A percentile compares a stretch with the other conserved stretches of the same genome.
These are phyloP conservation scores for Aspergillus leporis DNA, from an alignment of 495 filamentous ascomycete species.

Conservation along the genomic window DNA sequence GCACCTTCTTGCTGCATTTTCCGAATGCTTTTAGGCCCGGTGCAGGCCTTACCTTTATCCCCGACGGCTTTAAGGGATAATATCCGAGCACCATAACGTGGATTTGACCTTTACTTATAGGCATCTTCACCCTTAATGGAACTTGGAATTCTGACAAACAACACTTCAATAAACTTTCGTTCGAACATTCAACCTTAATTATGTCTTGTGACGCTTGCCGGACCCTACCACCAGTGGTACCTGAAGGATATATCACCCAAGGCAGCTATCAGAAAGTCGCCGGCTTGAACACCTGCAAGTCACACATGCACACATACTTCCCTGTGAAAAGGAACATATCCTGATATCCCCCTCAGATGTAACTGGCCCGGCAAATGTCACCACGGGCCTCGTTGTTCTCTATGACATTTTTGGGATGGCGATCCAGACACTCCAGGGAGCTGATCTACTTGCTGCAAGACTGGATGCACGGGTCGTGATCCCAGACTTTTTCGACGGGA, in stretches of 20 bases:
- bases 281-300: constrained; percentile 68
- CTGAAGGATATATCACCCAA: constrained; percentile 61
- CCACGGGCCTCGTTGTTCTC: constrained; percentile 44
- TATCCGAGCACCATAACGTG: background rate
- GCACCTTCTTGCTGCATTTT: no score
- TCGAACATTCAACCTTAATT: background rate
- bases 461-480: constrained; percentile 42
- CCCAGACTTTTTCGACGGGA: constrained; percentile 50
- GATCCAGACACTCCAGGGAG: constrained; percentile 54
- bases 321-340: background rate
- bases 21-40: no score
- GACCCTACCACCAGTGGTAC: constrained; percentile 67
- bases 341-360: constrained; percentile 36
- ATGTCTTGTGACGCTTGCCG: constrained; percentile 64
- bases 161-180: background rate
- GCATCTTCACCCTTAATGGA: no score
- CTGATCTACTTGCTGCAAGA: constrained; percentile 48
- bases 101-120: background rate
- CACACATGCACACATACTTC: background rate
- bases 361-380: constrained; percentile 38
- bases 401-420: constrained; percentile 59
- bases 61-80: background rate
- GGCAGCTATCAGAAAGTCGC: constrained; percentile 64
- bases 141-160: no score
- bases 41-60: background rate